Evolutionary conservation across 2,329 filamentous ascomycete species (phyloP), one percentile per base, ranked within the genome.

Genomic region (Pyrenochaeta sp.): DNA sequence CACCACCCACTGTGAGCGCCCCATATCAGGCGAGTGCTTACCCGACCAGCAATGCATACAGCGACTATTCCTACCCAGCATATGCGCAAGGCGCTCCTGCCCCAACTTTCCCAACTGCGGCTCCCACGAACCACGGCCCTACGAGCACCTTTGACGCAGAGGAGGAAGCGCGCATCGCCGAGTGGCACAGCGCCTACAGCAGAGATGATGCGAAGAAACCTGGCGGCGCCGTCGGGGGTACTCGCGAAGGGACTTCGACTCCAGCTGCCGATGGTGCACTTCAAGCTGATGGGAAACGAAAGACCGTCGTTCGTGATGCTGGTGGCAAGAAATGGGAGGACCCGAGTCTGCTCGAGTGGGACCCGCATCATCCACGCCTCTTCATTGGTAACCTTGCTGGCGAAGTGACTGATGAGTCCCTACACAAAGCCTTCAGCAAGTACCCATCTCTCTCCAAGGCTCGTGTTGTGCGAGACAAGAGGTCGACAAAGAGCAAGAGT

Each of bases 341-440:
- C 68, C 81, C 89, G 43, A 83, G 88, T 0, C 82, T 99, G 3
- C 82, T 97, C 2, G 94, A 97, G 69, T 99, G 94, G 94, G 92
- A 97, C 66, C 93, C 93, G 1, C 83, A 88, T 19, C 94, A 99
- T 69, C 89, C 96, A 64, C 90, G 94, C 23, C 84, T 99, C 29
- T 97, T 97, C 71, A 91, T 97, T 11, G 94, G 94, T 54, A 99
- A 99, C 71, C 82, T 99, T 37, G 94, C 94, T 27, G 94, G 94
- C 58, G 94, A 99, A 77, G 94, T 96, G 20, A 99, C 94, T 1
- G 94, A 99, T 71, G 94, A 99, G 42, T 94, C 90, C 1, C 81
- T 99, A 8, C 81, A 94, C 62, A 99, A 99, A 74, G 94, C 94
- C 2, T 99, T 99, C 63, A 81, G 89, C 14, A 85, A 87, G 46